phyloP scores from a whole-genome alignment of 345 rosid species.

The Eutrema yunnanense region DNA sequence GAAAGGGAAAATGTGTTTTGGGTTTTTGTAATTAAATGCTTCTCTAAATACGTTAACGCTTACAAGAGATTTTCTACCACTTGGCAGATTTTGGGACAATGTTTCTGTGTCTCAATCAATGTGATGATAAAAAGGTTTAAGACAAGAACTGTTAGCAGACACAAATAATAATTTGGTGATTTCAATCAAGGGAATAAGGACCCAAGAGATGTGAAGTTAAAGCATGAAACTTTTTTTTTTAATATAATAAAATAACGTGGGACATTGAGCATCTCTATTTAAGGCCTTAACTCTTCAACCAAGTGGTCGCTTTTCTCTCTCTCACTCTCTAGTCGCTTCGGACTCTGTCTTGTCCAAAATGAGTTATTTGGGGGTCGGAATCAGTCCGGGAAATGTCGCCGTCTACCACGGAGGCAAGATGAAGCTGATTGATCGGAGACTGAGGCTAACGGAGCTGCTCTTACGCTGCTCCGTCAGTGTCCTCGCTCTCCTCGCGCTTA shows the following conservation, averaged over 20 bases:
- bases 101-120: neutral
- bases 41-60: neutral
- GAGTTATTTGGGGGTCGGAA: constrained; percentile 61
- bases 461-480: constrained; percentile 63
- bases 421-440: constrained; percentile 62
- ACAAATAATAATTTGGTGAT: neutral
- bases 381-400: constrained; percentile 60
- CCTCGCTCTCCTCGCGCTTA: constrained; percentile 48
- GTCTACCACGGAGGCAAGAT: constrained; percentile 42
- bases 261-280: constrained; percentile 8
- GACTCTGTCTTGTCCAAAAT: constrained; percentile 14
- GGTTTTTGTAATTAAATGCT: constrained; percentile 17
- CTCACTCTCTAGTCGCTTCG: neutral
- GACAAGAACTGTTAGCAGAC: neutral
- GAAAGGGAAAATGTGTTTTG: neutral
- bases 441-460: constrained; percentile 64
- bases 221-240: neutral
- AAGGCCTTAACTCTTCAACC: neutral
- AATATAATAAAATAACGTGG: neutral
- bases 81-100: neutral
- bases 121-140: neutral
- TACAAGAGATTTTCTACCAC: constrained; percentile 9
- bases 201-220: constrained; percentile 19
- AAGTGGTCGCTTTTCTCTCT: neutral
- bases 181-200: neutral